Evolutionary conservation across 1,284 basidiomycete genomes (phyloP).

Genomic region (Meira miltonrushii): DNA sequence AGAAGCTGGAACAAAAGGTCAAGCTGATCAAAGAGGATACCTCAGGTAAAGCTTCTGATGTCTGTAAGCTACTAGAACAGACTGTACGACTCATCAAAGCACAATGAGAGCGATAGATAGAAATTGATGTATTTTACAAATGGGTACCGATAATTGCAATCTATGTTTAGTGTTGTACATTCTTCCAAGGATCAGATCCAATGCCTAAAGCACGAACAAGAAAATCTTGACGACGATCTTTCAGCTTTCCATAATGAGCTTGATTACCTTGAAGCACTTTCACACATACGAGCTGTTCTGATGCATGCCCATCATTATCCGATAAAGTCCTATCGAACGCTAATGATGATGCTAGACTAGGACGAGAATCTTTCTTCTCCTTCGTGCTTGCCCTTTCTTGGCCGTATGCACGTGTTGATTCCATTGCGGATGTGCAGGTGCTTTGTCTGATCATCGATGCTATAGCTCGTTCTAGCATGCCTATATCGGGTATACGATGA

Average conservation of each 20-base stretch:
- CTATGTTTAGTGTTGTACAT: not conserved
- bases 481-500: constrained; percentile 1
- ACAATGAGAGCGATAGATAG: too few species aligned
- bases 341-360: not conserved
- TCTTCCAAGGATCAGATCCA: constrained; percentile 10
- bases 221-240: constrained; percentile 13
- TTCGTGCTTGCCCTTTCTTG: not conserved
- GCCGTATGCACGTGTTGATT: not conserved
- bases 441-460: not conserved
- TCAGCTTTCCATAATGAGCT: constrained; percentile 11
- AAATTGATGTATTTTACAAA: too few species aligned
- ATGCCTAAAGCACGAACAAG: constrained; percentile 7
- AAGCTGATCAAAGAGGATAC: too few species aligned
- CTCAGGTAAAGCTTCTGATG: too few species aligned
- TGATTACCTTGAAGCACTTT: constrained; percentile 13
- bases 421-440: not conserved
- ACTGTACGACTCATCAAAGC: too few species aligned
- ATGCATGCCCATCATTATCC: not conserved
- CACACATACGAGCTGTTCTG: not conserved
- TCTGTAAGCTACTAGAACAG: too few species aligned
- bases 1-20: not conserved
- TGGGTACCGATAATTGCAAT: too few species aligned
- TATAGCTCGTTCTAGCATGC: constrained; percentile 8
- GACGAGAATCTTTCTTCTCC: not conserved
- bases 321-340: not conserved